A percentile compares a stretch with the other conserved stretches of the same genome.
Evolutionary conservation across 306 rosid genomes (phyloP).

Genomic region (Argentina anserina): DNA sequence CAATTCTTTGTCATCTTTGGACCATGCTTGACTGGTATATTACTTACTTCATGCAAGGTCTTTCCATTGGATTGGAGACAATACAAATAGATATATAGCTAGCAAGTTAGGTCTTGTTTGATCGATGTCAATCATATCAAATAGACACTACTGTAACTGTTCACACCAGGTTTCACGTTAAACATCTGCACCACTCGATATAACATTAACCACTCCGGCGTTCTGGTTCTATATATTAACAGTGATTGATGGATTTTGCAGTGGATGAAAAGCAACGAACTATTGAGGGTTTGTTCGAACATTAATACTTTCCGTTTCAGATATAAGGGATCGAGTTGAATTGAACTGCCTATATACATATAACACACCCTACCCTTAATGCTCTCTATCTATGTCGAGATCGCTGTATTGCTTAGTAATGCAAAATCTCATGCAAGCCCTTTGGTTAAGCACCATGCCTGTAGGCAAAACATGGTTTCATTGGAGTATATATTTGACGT

Average conservation of each 20-base stretch:
- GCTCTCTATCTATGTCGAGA: neutral
- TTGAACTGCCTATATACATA: neutral
- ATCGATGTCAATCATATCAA: neutral
- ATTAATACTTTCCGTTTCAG: slow-evolving; percentile 48
- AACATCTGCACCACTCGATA: slow-evolving; percentile 27
- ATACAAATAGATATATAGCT: neutral
- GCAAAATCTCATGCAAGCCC: neutral
- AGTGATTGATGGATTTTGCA: neutral
- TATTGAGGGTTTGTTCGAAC: slow-evolving; percentile 28
- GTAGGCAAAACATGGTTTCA: neutral
- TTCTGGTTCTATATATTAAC: neutral
- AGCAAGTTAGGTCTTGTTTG: neutral
- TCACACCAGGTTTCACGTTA: slow-evolving; percentile 59
- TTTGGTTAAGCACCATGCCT: neutral
- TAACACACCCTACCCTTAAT: neutral
- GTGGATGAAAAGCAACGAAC: neutral
- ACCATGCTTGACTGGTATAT: neutral
- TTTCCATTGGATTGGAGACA: neutral
- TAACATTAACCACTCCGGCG: neutral
- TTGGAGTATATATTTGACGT: neutral
- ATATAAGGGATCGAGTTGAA: neutral
- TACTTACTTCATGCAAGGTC: neutral
- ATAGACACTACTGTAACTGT: slow-evolving; percentile 36
- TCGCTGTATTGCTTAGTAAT: too few relatives aligned
- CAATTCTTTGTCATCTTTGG: neutral